Evolutionary conservation across 177 flowering plant genomes (phyloP), one percentile per base, ranked within the genome.

Genomic region (Vitis hybrid): DNA sequence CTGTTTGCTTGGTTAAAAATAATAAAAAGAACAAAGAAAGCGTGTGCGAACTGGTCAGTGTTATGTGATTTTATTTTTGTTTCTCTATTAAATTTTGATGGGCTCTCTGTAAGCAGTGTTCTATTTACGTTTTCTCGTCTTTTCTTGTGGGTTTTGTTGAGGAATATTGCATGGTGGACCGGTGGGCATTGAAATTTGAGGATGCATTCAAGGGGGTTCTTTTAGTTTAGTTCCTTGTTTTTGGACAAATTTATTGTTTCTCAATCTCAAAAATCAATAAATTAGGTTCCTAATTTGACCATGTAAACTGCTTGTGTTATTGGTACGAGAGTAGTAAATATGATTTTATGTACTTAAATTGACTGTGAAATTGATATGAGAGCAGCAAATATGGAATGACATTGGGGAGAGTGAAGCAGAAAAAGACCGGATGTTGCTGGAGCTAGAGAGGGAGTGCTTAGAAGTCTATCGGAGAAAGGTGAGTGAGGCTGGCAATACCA

Each of bases 381-480:
- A 61, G 75, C 92, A 94, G 98, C 83, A 88, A 80, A 77, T 90
- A 80, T 94, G 98, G 98, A 77, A 60, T 68, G 98, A 92, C 55
- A 94, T 94, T 55, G 98, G 98, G 12, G 97, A 94, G 78, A 89
- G 79, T 57, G 88, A 94, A 72, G 84, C 82, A 0, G 97, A 92
- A 9, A 90, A 90, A 78, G 91, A 92, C 70, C 81, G 87, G 0
- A 92, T 92, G 94, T 77, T 90, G 53, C 51, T 85, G 77, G 97
- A 94, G 67, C 78, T 94, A 68, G 98, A 92, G 80, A 86, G 82
- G 75, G 98, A 94, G 68, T 94, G 97, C 76, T 78, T 90, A 52
- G 89, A 88, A 72, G 85, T 94, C n/a, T 94, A 94, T 67, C 67
- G 88, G 62, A 89, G 92, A 76, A 94, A 92, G 80, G 97, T 94